These are phyloP conservation scores for Diaporthe sp. DNA, from an alignment of 2,329 filamentous ascomycete genomes.

Conservation along the genomic window DNA sequence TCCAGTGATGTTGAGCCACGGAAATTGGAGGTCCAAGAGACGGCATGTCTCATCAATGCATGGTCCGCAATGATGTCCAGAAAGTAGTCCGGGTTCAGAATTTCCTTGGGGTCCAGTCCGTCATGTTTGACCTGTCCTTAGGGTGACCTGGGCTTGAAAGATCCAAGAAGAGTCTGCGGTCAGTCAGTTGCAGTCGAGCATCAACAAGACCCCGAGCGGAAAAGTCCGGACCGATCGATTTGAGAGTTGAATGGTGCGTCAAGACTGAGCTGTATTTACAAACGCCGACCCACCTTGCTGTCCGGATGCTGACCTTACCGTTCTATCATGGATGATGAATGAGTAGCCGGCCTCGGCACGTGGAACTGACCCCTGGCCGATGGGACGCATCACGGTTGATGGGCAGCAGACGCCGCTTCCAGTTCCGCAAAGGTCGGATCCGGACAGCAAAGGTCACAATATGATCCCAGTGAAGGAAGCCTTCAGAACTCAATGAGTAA, in stretches of 20 bases:
- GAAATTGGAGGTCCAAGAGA: slow-evolving; percentile 27
- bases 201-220: slow-evolving; percentile 4
- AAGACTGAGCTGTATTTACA: slow-evolving; percentile 67
- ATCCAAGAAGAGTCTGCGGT: slow-evolving; percentile 25
- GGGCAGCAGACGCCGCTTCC: slow-evolving; percentile 2
- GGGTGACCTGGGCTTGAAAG: neutral
- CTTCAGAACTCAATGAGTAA: slow-evolving; percentile 38
- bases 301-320: slow-evolving; percentile 59
- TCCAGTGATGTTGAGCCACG: neutral
- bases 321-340: slow-evolving; percentile 50
- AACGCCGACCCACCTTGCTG: slow-evolving; percentile 68
- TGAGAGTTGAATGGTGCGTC: slow-evolving; percentile 45
- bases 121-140: neutral
- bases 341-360: slow-evolving; percentile 46
- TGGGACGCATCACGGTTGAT: slow-evolving; percentile 15
- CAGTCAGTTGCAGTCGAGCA: slow-evolving; percentile 30
- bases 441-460: slow-evolving; percentile 57
- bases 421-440: slow-evolving; percentile 49
- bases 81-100: neutral
- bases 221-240: slow-evolving; percentile 12
- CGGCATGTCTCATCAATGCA: slow-evolving; percentile 29
- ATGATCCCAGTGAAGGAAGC: neutral
- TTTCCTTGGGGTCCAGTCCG: slow-evolving; percentile 19
- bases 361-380: slow-evolving; percentile 44
- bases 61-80: slow-evolving; percentile 13